phyloP scores from a whole-genome alignment of 352 stramenopile genomes.

The Pythium chondricola region DNA sequence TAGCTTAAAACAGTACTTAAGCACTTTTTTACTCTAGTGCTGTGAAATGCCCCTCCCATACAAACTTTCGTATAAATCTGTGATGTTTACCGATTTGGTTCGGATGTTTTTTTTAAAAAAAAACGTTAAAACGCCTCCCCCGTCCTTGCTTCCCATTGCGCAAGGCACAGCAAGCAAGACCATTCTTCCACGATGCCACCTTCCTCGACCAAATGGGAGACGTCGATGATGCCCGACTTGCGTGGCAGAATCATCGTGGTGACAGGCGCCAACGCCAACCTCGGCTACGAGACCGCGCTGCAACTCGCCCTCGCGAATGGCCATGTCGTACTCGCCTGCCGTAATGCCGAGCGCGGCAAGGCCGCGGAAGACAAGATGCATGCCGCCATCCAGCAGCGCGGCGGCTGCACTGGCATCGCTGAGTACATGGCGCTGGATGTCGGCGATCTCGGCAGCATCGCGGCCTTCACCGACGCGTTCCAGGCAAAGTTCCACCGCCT shows the following conservation, averaged over 20 bases:
- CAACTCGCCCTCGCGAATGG: slow-evolving; percentile 49
- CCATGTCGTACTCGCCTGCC: slow-evolving; percentile 54
- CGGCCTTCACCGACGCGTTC: slow-evolving; percentile 14
- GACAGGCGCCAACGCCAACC: slow-evolving; percentile 72
- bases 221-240: slow-evolving; percentile 4
- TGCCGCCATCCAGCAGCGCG: not conserved
- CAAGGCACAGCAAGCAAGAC: no score
- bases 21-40: no score
- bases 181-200: no score
- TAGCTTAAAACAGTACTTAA: no score
- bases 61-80: no score
- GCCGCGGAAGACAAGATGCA: slow-evolving; percentile 31
- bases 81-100: no score
- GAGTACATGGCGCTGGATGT: slow-evolving; percentile 22
- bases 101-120: no score
- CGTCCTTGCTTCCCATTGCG: no score
- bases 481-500: slow-evolving; percentile 6
- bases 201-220: slow-evolving; percentile 9
- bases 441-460: slow-evolving; percentile 14
- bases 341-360: slow-evolving; percentile 26
- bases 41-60: no score
- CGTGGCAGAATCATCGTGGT: slow-evolving; percentile 65
- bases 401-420: not conserved
- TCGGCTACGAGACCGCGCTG: slow-evolving; percentile 68
- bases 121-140: no score